These are phyloP conservation scores for Biscogniauxia marginata DNA, from an alignment of 2,329 filamentous ascomycete genomes.

Conservation along the genomic window DNA sequence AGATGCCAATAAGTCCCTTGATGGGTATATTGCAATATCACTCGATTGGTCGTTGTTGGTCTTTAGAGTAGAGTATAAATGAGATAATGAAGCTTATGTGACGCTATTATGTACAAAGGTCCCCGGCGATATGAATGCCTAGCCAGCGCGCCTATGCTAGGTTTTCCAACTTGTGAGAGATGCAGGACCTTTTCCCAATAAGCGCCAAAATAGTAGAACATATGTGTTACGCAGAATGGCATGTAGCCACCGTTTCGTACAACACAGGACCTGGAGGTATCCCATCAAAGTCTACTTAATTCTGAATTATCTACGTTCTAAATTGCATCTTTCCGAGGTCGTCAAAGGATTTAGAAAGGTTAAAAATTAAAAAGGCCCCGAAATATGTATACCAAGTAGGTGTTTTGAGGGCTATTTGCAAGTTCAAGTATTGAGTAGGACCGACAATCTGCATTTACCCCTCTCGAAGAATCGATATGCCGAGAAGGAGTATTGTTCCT, in stretches of 20 bases:
- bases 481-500: neutral
- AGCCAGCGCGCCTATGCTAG: too few species aligned
- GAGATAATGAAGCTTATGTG: neutral
- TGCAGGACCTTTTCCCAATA: neutral
- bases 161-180: neutral
- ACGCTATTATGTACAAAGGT: too few species aligned
- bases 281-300: neutral
- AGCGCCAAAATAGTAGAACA: too few species aligned
- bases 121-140: too few species aligned
- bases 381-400: too few species aligned
- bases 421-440: neutral
- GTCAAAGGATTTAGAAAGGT: too few species aligned
- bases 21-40: neutral
- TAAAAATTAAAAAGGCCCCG: too few species aligned
- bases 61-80: too few species aligned
- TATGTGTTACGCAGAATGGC: too few species aligned
- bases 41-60: too few species aligned
- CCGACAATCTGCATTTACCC: neutral
- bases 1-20: neutral
- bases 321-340: neutral
- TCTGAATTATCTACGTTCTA: neutral
- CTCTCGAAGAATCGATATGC: neutral
- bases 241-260: too few species aligned
- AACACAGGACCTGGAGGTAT: neutral
- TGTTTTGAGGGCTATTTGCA: neutral